Percentiles rank a stretch among this genome's conserved stretches.
These are phyloP conservation scores for Colletotrichum simmondsii DNA, from an alignment of 2,329 filamentous ascomycete genomes.

Conservation along the genomic window DNA sequence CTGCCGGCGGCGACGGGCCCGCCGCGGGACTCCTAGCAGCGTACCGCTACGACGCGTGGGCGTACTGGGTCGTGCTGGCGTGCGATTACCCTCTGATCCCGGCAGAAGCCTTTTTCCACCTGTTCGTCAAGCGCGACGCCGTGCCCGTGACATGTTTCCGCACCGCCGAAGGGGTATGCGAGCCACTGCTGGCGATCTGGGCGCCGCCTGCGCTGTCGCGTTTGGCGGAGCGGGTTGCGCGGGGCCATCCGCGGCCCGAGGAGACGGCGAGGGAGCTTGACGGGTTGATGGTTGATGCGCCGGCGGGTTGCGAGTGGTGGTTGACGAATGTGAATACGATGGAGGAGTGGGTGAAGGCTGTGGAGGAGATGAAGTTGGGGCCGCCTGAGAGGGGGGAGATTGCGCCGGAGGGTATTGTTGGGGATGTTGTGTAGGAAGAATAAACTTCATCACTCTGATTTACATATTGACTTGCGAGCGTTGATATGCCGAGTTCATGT, in stretches of 20 bases:
- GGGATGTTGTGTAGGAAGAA: neutral
- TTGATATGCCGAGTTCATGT: too few species aligned
- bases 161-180: constrained; percentile 41
- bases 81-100: constrained; percentile 48
- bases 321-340: constrained; percentile 22
- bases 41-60: constrained; percentile 38
- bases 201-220: constrained; percentile 41
- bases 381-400: neutral
- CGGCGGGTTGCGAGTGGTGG: constrained; percentile 22
- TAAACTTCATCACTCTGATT: neutral
- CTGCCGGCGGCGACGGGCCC: constrained; percentile 18
- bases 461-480: too few species aligned
- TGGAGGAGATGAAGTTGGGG: constrained; percentile 25
- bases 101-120: constrained; percentile 38
- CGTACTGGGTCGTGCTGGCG: constrained; percentile 45
- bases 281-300: constrained; percentile 4
- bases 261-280: constrained; percentile 20
- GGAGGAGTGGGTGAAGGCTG: constrained; percentile 22
- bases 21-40: constrained; percentile 44
- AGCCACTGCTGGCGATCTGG: constrained; percentile 51
- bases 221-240: constrained; percentile 35
- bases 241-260: constrained; percentile 29
- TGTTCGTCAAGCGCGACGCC: constrained; percentile 38
- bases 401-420: neutral
- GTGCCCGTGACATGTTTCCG: constrained; percentile 47